Conservation (phyloP, 1,284 basidiomycete species). For the Dichomitus squalens region DNA sequence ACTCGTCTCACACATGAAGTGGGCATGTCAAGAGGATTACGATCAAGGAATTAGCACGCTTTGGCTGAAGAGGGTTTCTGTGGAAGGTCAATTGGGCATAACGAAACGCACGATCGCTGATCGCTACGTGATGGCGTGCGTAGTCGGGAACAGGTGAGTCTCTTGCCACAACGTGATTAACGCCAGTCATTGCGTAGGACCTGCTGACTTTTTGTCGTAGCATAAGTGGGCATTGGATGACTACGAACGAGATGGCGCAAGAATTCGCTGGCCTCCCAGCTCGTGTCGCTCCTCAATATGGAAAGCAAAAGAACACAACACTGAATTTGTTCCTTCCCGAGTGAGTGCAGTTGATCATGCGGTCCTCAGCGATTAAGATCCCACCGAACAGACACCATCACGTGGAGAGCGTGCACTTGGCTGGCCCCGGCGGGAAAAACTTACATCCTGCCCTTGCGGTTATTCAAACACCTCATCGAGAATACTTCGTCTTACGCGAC, state of each 20-base stretch:
- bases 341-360: slow-evolving; percentile 38
- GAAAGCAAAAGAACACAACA: slow-evolving; percentile 16
- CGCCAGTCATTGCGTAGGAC: background rate
- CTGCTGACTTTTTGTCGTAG: slow-evolving; percentile 38
- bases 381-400: slow-evolving; percentile 60
- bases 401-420: slow-evolving; percentile 74
- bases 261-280: slow-evolving; percentile 55
- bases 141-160: slow-evolving; percentile 64
- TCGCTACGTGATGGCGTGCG: slow-evolving; percentile 65
- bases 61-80: slow-evolving; percentile 54
- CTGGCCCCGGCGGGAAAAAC: slow-evolving; percentile 36
- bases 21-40: slow-evolving; percentile 72
- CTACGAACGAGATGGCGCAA: slow-evolving; percentile 63
- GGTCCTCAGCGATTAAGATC: background rate
- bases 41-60: slow-evolving; percentile 62
- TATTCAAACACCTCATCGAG: slow-evolving; percentile 65
- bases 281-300: slow-evolving; percentile 15
- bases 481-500: slow-evolving; percentile 67
- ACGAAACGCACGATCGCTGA: slow-evolving; percentile 53
- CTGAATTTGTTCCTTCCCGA: slow-evolving; percentile 64
- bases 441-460: slow-evolving; percentile 67
- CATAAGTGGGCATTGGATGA: slow-evolving; percentile 67
- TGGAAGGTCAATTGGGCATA: slow-evolving; percentile 44
- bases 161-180: too few species aligned
- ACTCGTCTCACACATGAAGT: slow-evolving; percentile 46